Evolutionary conservation across 148 eudicot genomes (phyloP).

Genomic region (Fagopyrum tataricum): DNA sequence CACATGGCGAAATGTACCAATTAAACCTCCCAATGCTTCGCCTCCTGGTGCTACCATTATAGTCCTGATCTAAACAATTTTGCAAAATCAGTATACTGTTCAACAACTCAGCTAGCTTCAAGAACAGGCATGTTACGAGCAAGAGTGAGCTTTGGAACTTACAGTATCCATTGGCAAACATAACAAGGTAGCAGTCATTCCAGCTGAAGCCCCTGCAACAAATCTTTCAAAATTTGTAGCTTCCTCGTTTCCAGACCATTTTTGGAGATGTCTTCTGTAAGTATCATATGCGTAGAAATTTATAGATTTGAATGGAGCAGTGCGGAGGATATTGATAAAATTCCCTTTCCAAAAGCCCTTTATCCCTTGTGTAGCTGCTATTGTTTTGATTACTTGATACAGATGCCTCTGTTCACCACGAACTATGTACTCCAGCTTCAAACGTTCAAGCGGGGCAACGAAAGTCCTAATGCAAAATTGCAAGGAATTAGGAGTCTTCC

Average conservation of each 20-base stretch:
- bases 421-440: constrained; percentile 92
- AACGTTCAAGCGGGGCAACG: constrained; percentile 93
- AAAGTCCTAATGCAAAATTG: constrained; percentile 48
- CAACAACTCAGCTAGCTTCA: not conserved
- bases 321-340: constrained; percentile 90
- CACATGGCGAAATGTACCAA: constrained; percentile 77
- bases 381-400: constrained; percentile 58
- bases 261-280: constrained; percentile 64
- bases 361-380: constrained; percentile 77
- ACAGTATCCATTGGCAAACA: constrained; percentile 99
- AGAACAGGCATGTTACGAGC: too few relatives aligned
- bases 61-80: constrained; percentile 67
- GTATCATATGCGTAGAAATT: constrained; percentile 95
- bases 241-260: constrained; percentile 68
- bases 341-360: constrained; percentile 98
- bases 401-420: constrained; percentile 81
- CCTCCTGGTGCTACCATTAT: constrained; percentile 97
- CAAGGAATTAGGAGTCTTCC: too few relatives aligned
- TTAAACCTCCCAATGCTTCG: constrained; percentile 83
- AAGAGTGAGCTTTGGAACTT: too few relatives aligned
- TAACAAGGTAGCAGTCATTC: constrained; percentile 84
- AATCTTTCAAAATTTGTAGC: constrained; percentile 87
- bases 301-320: constrained; percentile 93
- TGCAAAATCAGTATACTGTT: constrained; percentile 7
- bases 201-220: constrained; percentile 93